Conservation (phyloP, 2,329 filamentous ascomycete species). For the Beauveria varroae region DNA sequence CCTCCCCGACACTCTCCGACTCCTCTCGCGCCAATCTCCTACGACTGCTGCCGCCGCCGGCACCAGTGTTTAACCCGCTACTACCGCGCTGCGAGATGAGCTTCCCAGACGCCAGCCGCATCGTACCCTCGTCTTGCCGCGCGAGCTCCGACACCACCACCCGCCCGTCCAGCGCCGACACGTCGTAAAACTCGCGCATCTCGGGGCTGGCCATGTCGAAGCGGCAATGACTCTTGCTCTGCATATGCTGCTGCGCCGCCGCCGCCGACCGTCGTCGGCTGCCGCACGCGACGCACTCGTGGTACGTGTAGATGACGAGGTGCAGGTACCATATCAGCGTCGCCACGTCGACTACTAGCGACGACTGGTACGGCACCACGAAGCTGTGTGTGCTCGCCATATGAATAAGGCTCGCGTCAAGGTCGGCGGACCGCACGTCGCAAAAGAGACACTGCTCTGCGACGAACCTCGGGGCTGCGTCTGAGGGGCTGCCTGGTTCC, state of each 20-base stretch:
- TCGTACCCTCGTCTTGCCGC: background rate
- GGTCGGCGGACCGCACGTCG: constrained; percentile 17
- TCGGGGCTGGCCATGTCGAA: constrained; percentile 24
- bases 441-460: constrained; percentile 34
- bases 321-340: constrained; percentile 38
- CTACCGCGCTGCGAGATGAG: constrained; percentile 7
- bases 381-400: constrained; percentile 41
- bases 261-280: constrained; percentile 31
- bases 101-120: constrained; percentile 2
- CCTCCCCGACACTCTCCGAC: background rate
- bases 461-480: constrained; percentile 15
- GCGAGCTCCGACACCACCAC: background rate
- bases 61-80: background rate
- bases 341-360: constrained; percentile 34
- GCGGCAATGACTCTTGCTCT: constrained; percentile 35
- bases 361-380: constrained; percentile 29
- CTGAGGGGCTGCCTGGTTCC: background rate
- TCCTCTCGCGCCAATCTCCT: background rate
- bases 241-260: constrained; percentile 41
- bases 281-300: constrained; percentile 41
- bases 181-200: constrained; percentile 30
- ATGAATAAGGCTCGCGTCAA: constrained; percentile 32
- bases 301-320: constrained; percentile 37
- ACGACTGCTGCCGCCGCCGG: background rate
- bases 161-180: constrained; percentile 10